Conservation (phyloP, 768 basidiomycete species). For the Russula emetica region DNA sequence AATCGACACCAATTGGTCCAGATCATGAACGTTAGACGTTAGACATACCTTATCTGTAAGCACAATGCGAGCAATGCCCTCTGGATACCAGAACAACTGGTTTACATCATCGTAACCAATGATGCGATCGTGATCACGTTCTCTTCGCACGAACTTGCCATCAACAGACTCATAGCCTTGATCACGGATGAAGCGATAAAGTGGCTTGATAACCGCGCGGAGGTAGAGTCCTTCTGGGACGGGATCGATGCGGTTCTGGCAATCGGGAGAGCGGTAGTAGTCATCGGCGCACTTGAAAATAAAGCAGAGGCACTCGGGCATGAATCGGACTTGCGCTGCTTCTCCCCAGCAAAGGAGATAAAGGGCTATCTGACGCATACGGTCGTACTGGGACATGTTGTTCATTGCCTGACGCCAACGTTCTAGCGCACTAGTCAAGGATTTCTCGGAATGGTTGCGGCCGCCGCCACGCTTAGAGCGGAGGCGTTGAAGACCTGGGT, state of each 20-base stretch:
- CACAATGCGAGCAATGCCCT: slow-evolving; percentile 90
- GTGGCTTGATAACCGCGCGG: slow-evolving; percentile 81
- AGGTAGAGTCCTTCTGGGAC: slow-evolving; percentile 96
- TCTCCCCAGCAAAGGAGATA: slow-evolving; percentile 98
- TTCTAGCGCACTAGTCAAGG: slow-evolving; percentile 77
- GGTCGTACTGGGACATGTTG: slow-evolving; percentile 97
- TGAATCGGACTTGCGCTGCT: slow-evolving; percentile 93
- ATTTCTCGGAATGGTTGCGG: slow-evolving; percentile 55
- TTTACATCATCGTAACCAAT: slow-evolving; percentile 99
- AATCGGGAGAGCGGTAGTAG: slow-evolving; percentile 98
- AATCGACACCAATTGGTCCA: not conserved
- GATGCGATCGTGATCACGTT: slow-evolving; percentile 88
- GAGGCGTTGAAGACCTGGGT: slow-evolving; percentile 84
- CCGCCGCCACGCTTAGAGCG: slow-evolving; percentile 55
- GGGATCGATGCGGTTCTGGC: slow-evolving; percentile 86
- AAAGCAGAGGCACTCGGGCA: slow-evolving; percentile 96
- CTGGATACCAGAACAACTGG: slow-evolving; percentile 99
- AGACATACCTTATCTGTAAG: slow-evolving; percentile 76
- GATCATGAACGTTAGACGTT: not conserved
- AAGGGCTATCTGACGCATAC: slow-evolving; percentile 91
- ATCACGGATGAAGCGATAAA: slow-evolving; percentile 95
- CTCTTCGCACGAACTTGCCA: slow-evolving; percentile 89
- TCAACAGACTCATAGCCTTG: slow-evolving; percentile 97
- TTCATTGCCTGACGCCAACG: slow-evolving; percentile 98
- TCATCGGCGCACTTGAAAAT: slow-evolving; percentile 99